Base-by-base conservation (phyloP, 2,329 filamentous ascomycete genomes). In the Sporothrix pseudoabietina region DNA sequence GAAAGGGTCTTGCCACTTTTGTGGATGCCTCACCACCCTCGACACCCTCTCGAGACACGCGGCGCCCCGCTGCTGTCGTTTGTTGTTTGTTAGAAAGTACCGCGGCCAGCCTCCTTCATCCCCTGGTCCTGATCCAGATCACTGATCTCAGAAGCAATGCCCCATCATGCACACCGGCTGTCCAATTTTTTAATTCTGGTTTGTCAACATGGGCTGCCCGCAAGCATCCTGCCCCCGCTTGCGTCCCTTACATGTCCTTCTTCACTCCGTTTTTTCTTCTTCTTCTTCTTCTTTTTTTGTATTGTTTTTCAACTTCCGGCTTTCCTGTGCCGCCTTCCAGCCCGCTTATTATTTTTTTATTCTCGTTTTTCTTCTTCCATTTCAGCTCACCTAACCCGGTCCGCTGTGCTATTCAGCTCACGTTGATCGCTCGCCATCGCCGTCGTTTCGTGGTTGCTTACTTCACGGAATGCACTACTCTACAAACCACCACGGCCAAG, bases 351-450 rank as follows among this genome's bases (percentile, higher is more conserved):
- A 3, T 44, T 44, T 41, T 41, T 41, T n/a, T 52, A 8, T 52
- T 49, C 47, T 19, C 47, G 1, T 49, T 49, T 49, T 19, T 49
- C 49, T 52, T n/a, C n/a, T 52, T 52, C 47, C 35, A 41, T 32
- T 44, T 66, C 61, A 66, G 39, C 61, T 66, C 61, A 47, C 39
- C 57, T 22, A 63, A 41, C 57, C 61, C 61, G 12, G 22, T 16
- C 22, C 22, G 22, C 39, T 16, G 12, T 30, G 22, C 39, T 16
- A n/a, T 30, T 47, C 61, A 66, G 61, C 61, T 47, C 10, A 9
- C 22, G 22, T 66, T 66, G 61, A 16, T 26, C 39, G 22, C 5
- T 30, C 12, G 39, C 22, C n/a, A 47, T 30, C 61, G 6, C 26
- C 10, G 22, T 5, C 12, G 10, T n/a, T 47, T 22, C 39, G 6